These are phyloP conservation scores for Ophiostoma sp. DNA, from an alignment of 2,329 filamentous ascomycete species.

Conservation along the genomic window DNA sequence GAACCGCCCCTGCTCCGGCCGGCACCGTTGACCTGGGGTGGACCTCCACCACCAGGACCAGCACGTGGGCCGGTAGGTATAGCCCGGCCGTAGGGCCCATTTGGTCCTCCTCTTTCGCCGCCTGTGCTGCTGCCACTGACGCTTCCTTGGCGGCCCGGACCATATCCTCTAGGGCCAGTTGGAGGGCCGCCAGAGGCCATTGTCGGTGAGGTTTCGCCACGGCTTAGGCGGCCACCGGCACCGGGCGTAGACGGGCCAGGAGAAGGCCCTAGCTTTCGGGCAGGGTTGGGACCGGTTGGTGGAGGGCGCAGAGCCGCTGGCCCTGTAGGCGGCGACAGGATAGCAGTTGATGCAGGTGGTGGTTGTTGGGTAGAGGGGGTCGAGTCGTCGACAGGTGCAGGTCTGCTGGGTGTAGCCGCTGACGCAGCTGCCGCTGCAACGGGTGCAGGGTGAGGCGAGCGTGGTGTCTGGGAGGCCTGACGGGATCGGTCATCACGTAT, in stretches of 20 bases:
- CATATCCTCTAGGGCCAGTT: slow-evolving; percentile 23
- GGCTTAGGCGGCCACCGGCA: slow-evolving; percentile 33
- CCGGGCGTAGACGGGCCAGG: slow-evolving; percentile 29
- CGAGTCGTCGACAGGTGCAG: background rate
- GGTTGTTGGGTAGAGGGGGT: background rate
- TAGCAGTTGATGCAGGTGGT: background rate
- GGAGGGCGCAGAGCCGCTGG: slow-evolving; percentile 49
- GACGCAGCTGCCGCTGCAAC: background rate
- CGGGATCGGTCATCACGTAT: slow-evolving; percentile 36
- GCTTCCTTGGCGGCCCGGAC: slow-evolving; percentile 4
- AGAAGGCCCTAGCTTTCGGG: slow-evolving; percentile 38
- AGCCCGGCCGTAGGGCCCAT: slow-evolving; percentile 21
- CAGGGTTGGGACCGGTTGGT: slow-evolving; percentile 43
- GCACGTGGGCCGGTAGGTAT: slow-evolving; percentile 47
- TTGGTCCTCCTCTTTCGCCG: slow-evolving; percentile 32
- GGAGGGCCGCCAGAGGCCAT: slow-evolving; percentile 16
- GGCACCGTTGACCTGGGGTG: background rate
- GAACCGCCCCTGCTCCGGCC: slow-evolving; percentile 12
- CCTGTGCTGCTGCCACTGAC: slow-evolving; percentile 30
- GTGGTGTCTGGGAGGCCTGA: background rate
- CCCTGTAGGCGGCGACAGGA: slow-evolving; percentile 47
- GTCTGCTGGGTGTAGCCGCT: background rate
- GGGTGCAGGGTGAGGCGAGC: background rate
- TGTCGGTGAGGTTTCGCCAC: slow-evolving; percentile 13
- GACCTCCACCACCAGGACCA: slow-evolving; percentile 19